Evolutionary conservation across 345 rosid genomes (phyloP), one percentile per base, ranked within the genome.

Genomic region (Rhizophora mangle): DNA sequence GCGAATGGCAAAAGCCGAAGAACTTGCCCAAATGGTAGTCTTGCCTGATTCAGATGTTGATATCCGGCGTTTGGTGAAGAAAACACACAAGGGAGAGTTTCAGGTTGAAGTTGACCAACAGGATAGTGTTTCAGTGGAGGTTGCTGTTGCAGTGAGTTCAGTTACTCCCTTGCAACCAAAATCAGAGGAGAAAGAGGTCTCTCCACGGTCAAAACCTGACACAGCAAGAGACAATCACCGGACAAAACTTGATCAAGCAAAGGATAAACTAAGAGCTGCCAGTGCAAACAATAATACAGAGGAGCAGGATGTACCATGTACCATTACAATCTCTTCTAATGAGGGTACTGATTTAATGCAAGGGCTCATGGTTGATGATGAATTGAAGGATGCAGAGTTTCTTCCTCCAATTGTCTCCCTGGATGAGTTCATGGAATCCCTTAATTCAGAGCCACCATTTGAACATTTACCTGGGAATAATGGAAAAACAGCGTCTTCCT

Each of bases 21-120:
- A 91, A 79, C 76, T 94, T 80, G 98, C 98, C 57, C 92, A 91
- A 51, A 94, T 91, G 94, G 96, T 91, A 51, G 91, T 94, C 61
- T 77, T 94, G 73, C 94, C 86, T 31, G 96, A 91, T 72, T 68
- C 89, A 37, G 86, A 89, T 63, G 91, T 84, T 59, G 96, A 89
- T 70, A 74, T 87, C 26, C 82, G 96, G 69, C 87, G 93, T 51
- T 68, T 94, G 73, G 97, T 94, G 58, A 88, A 79, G 83, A 94
- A 94, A 82, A 91, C 98, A 27, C 98, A 94, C 53, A 94, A 94
- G 82, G 98, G 98, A 36, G 98, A 94, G 79, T 79, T 91, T 76
- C 95, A 87, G 75, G 96, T 94, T 22, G 97, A 93, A 74, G 81
- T 88, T 51, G 97, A 88, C 43, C 84, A 82, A 62, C 70, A 70